Percentiles rank a stretch among this genome's conserved stretches.
phyloP scores from a whole-genome alignment of 768 basidiomycete genomes.

The Pulveroboletus sp. region DNA sequence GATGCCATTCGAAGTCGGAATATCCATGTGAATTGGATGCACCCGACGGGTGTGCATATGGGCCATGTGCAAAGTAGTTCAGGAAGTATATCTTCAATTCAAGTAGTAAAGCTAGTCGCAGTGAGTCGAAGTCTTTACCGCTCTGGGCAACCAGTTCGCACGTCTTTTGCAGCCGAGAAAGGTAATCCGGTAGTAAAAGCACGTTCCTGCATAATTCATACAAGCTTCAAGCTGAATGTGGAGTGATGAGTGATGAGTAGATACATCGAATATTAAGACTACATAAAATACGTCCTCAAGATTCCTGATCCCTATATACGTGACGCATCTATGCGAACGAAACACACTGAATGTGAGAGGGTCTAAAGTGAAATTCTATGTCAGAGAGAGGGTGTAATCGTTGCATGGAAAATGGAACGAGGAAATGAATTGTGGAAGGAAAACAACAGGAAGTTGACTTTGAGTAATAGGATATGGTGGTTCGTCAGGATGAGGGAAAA shows the following conservation, averaged over 20 bases:
- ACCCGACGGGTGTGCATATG: slow-evolving; percentile 12
- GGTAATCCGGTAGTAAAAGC: slow-evolving; percentile 7
- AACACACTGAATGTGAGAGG: slow-evolving; percentile 12
- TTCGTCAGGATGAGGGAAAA: slow-evolving; percentile 5
- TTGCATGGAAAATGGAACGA: slow-evolving; percentile 10
- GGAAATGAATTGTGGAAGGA: slow-evolving; percentile 4
- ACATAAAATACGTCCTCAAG: slow-evolving; percentile 36
- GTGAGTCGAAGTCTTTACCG: not conserved
- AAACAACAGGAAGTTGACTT: not conserved
- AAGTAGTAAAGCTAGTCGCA: no score
- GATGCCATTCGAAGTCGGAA: slow-evolving; percentile 24
- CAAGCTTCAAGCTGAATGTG: slow-evolving; percentile 12
- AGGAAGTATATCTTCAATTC: no score
- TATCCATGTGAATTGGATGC: slow-evolving; percentile 20
- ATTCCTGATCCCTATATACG: slow-evolving; percentile 33
- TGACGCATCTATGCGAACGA: slow-evolving; percentile 27
- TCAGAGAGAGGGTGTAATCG: slow-evolving; percentile 5
- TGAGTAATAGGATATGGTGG: slow-evolving; percentile 21
- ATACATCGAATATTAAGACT: slow-evolving; percentile 31
- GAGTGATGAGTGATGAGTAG: slow-evolving; percentile 15
- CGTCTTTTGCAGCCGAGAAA: no score
- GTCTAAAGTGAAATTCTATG: slow-evolving; percentile 26
- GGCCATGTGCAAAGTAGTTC: slow-evolving; percentile 4
- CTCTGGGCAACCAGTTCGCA: no score
- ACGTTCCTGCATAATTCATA: slow-evolving; percentile 21